phyloP scores from a whole-genome alignment of 352 stramenopile genomes.

The Globisporangium echinulatum region DNA sequence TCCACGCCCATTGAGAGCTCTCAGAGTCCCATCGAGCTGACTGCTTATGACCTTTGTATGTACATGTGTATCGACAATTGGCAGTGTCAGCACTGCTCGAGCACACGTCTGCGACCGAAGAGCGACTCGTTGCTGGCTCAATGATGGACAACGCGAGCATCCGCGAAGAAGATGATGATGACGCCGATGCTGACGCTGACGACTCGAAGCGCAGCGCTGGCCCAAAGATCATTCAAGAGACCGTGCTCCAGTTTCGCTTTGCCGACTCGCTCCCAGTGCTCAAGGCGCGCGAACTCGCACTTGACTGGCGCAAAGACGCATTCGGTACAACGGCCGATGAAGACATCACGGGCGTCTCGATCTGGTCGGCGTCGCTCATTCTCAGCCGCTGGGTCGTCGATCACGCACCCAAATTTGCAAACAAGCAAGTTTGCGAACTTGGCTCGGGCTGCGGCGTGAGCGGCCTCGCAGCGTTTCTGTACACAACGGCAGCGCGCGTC shows the following conservation, averaged over 20 bases:
- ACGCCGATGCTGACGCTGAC: slow-evolving; percentile 40
- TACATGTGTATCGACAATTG: too few species aligned
- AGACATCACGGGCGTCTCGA: slow-evolving; percentile 83
- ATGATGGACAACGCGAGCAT: slow-evolving; percentile 66
- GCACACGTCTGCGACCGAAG: slow-evolving; percentile 72
- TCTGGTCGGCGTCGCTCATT: slow-evolving; percentile 85
- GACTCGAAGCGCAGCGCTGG: slow-evolving; percentile 19
- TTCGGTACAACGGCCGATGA: slow-evolving; percentile 77
- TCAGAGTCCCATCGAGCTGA: too few species aligned
- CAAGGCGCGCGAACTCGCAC: slow-evolving; percentile 66
- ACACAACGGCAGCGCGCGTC: slow-evolving; percentile 64
- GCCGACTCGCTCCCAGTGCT: slow-evolving; percentile 43
- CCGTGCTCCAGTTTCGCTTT: slow-evolving; percentile 76
- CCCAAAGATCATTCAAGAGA: slow-evolving; percentile 78
- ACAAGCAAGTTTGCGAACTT: slow-evolving; percentile 77
- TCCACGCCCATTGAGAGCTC: not conserved
- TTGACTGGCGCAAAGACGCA: slow-evolving; percentile 80
- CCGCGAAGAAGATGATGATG: slow-evolving; percentile 59
- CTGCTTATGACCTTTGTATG: too few species aligned
- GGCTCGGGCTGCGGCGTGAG: slow-evolving; percentile 82
- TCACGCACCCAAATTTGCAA: slow-evolving; percentile 46
- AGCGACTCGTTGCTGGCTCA: slow-evolving; percentile 61
- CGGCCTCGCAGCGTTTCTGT: slow-evolving; percentile 69
- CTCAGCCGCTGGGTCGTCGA: slow-evolving; percentile 82
- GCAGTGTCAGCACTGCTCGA: slow-evolving; percentile 67